Evolutionary conservation across 2,329 filamentous ascomycete species (phyloP), one percentile per base, ranked within the genome.

Genomic region (Ceratocystis variospora): DNA sequence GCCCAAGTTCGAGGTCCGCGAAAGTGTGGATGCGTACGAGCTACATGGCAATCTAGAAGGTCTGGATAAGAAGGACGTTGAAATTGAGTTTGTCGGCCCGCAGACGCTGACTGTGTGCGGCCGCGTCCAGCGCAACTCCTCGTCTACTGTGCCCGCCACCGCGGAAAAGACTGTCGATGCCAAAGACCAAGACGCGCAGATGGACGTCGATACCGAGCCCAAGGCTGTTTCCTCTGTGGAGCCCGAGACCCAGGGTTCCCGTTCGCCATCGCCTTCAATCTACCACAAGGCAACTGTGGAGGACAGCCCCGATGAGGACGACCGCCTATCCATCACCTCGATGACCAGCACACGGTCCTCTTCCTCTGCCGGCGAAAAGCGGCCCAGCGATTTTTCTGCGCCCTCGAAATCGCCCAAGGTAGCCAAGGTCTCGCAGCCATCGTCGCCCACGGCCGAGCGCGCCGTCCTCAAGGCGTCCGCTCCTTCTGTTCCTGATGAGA

Each of bases 1-100:
- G 69, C 66, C 62, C 50, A 67, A 53, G 72, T 89, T 89, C 73
- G 86, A 89, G 70, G 78, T 88, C 68, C 82, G 80, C 73, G 87
- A 89, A 75, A 80, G 79, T n/a, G 79, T 81, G 69, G 75, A 80
- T 15, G 72, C 75, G 67, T 89, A 87, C 73, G 83, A 88, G 75
- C 82, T 89, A 17, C 83, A 88, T 71, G 87, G 86, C 71, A 86
- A 89, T 74, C 80, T 89, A 3, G 85, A 86, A 0, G 87, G 87
- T 63, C 78, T 88, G 69, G 80, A 83, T 63, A 84, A 86, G 73
- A 83, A 87, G 71, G 78, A 88, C 72, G 75, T 89, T 72, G 78
- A 80, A 72, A 84, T 89, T 73, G 86, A 89, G 72, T 89, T 88
- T 78, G 83, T 81, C 68, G 85, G 88, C 73, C 76, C 79, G 31